Percentiles rank a stretch among this genome's conserved stretches.
These are phyloP conservation scores for Melaleuca quinquenervia DNA, from an alignment of 345 rosid species.

Conservation along the genomic window DNA sequence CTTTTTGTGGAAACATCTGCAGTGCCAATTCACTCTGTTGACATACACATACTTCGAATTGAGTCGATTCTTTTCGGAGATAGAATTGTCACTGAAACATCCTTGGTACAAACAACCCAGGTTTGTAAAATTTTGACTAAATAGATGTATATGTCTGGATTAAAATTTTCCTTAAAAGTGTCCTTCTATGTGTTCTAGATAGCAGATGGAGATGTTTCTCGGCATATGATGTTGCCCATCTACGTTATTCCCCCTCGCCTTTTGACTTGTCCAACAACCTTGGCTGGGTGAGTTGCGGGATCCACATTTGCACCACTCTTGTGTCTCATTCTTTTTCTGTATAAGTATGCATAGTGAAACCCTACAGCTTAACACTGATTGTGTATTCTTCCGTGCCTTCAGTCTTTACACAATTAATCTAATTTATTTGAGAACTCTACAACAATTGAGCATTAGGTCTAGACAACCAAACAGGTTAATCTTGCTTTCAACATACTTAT, in stretches of 20 bases:
- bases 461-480: background rate
- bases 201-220: constrained; percentile 91
- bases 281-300: constrained; percentile 57
- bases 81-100: constrained; percentile 70
- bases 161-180: background rate
- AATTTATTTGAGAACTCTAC: background rate
- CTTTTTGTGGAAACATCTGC: constrained; percentile 71
- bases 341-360: background rate
- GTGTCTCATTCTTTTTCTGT: background rate
- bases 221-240: constrained; percentile 54
- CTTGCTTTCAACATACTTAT: background rate
- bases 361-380: background rate
- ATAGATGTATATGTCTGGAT: background rate
- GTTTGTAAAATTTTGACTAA: constrained; percentile 6
- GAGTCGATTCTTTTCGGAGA: constrained; percentile 82
- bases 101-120: constrained; percentile 90
- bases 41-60: constrained; percentile 59
- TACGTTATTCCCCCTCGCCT: constrained; percentile 80
- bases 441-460: background rate
- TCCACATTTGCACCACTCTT: background rate
- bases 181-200: constrained; percentile 29
- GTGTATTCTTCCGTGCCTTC: background rate
- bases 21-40: constrained; percentile 60
- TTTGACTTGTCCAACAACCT: constrained; percentile 71
- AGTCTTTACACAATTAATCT: background rate